Evolutionary conservation across 164 flowering plant genomes (phyloP).

Genomic region (Taxillus chinensis): DNA sequence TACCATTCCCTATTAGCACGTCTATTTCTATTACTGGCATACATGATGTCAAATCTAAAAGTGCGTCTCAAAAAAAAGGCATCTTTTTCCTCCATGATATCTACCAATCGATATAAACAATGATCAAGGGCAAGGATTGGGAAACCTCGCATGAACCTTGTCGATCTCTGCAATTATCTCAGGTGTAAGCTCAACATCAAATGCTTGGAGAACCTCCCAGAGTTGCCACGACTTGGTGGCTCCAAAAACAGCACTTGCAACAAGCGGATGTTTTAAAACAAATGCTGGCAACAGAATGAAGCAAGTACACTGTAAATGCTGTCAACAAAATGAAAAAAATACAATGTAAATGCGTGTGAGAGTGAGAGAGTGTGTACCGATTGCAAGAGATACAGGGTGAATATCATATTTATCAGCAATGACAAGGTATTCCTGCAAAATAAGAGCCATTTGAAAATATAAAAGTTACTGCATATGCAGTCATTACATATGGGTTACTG

Average conservation of each 20-base stretch:
- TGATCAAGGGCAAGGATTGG: conserved; percentile 67
- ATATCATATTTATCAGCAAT: conserved; percentile 47
- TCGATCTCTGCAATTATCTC: conserved; percentile 48
- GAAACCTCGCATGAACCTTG: conserved; percentile 45
- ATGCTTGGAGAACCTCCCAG: conserved; percentile 45
- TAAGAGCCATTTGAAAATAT: neutral
- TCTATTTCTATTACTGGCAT: too few relatives aligned
- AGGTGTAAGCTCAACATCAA: conserved; percentile 33
- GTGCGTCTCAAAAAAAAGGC: too few relatives aligned
- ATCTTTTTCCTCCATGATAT: too few relatives aligned
- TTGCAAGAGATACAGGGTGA: conserved; percentile 63
- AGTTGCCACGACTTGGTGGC: conserved; percentile 70
- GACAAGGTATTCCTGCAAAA: conserved; percentile 44
- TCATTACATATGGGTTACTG: too few relatives aligned
- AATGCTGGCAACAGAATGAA: conserved; percentile 34
- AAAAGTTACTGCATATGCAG: neutral
- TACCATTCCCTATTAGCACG: too few relatives aligned
- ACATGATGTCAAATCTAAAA: too few relatives aligned
- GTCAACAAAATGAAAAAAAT: neutral
- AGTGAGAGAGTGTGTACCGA: conserved; percentile 30
- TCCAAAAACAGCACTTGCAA: conserved; percentile 70
- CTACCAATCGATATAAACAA: neutral
- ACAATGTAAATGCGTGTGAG: too few relatives aligned
- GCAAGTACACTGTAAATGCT: neutral
- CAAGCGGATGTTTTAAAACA: conserved; percentile 67